phyloP scores from a whole-genome alignment of 345 rosid species.

The Nasturtium officinale region DNA sequence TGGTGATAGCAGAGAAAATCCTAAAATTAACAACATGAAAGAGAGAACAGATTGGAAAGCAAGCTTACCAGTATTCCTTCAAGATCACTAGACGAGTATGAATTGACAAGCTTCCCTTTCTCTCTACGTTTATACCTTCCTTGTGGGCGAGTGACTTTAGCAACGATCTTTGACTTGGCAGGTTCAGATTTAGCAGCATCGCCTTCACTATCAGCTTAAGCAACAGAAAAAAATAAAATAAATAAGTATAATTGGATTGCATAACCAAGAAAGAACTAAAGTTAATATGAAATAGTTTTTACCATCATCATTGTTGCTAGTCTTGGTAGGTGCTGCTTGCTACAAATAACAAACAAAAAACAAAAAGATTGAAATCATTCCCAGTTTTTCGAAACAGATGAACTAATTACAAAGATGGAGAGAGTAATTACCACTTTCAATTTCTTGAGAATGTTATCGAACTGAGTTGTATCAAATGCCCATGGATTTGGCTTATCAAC shows the following conservation, averaged over 20 bases:
- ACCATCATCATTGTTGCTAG: slow-evolving; percentile 56
- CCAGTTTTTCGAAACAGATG: neutral
- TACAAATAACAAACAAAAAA: slow-evolving; percentile 42
- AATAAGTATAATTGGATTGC: neutral
- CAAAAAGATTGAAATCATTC: neutral
- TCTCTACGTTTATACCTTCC: slow-evolving; percentile 96
- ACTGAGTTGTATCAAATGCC: slow-evolving; percentile 96
- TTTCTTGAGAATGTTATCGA: slow-evolving; percentile 88
- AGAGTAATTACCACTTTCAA: slow-evolving; percentile 73
- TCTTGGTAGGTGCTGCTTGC: slow-evolving; percentile 60
- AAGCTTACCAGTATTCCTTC: slow-evolving; percentile 86
- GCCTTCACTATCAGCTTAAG: slow-evolving; percentile 45
- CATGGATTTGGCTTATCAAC: slow-evolving; percentile 85
- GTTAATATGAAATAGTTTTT: neutral
- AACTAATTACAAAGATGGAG: neutral
- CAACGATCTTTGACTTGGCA: slow-evolving; percentile 43
- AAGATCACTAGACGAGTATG: slow-evolving; percentile 85
- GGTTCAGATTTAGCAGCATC: slow-evolving; percentile 45
- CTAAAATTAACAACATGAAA: neutral
- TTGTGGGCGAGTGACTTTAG: slow-evolving; percentile 77
- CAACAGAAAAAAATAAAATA: slow-evolving; percentile 7
- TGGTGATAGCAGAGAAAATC: neutral
- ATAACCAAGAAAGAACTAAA: neutral
- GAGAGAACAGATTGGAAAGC: slow-evolving; percentile 4
- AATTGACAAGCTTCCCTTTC: slow-evolving; percentile 78